These are phyloP conservation scores for Chrysoporthe austroafricana DNA, from an alignment of 2,329 filamentous ascomycete species.

Conservation along the genomic window DNA sequence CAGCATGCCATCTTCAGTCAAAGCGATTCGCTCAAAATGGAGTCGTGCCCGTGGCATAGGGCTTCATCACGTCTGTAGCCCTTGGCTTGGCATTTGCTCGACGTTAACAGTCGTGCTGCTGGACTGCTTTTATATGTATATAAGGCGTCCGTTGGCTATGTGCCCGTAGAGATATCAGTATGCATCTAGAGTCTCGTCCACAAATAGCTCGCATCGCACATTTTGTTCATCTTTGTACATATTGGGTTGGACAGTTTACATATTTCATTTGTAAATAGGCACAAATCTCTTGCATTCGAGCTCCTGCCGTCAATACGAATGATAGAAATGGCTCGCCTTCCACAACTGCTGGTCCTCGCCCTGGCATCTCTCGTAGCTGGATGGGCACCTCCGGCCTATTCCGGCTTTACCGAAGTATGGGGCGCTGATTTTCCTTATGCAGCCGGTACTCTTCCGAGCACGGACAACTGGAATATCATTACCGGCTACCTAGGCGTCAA, in stretches of 20 bases:
- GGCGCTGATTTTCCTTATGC: constrained; percentile 49
- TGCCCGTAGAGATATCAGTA: background rate
- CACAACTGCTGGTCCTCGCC: background rate
- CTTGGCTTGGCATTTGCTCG: background rate
- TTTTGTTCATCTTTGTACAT: background rate
- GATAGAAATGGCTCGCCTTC: constrained; percentile 1
- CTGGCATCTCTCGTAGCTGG: constrained; percentile 38
- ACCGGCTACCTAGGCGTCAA: constrained; percentile 50
- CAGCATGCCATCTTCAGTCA: background rate
- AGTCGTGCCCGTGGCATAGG: background rate
- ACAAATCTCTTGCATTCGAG: background rate
- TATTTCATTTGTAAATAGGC: background rate
- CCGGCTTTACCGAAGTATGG: constrained; percentile 50
- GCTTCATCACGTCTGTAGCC: background rate
- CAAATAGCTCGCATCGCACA: background rate
- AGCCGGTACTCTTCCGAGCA: constrained; percentile 43
- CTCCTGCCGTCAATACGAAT: background rate
- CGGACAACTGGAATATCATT: constrained; percentile 51
- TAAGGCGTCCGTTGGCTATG: background rate
- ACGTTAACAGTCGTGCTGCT: background rate
- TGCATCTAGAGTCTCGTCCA: background rate
- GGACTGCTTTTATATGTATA: background rate
- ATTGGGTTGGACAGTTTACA: background rate
- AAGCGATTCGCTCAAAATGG: background rate
- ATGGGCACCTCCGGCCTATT: constrained; percentile 43